Base-by-base conservation (phyloP, 73 alveolate species). In the Uronychia setigera region DNA sequence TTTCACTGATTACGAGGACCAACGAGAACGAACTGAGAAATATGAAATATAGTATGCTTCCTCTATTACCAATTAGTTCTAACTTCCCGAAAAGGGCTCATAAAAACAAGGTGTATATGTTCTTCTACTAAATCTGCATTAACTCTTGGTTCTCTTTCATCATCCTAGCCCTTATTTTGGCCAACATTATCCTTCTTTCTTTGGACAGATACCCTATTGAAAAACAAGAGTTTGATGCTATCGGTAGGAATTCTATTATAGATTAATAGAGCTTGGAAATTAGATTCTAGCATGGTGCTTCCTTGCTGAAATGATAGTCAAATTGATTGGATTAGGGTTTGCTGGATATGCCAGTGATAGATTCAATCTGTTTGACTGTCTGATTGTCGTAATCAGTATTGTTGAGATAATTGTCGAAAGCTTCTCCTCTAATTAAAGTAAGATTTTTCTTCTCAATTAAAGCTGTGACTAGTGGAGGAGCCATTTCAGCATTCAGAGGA, bases 401-500 rank as follows among this genome's bases (percentile, higher is more conserved):
- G 34, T 76, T 1, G 90, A 83, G 28, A 75, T 83, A 11, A 29
- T 76, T 19, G 29, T 75, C n/a, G n/a, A n/a, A n/a, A n/a, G n/a
- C n/a, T n/a, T n/a, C n/a, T n/a, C n/a, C n/a, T n/a, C n/a, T n/a
- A n/a, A n/a, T n/a, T n/a, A n/a, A n/a, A n/a, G n/a, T n/a, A n/a
- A n/a, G n/a, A n/a, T n/a, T n/a, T n/a, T n/a, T n/a, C 77, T 76
- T 58, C 5, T 33, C 83, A 27, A 31, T 33, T 29, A 32, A 74
- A 13, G 80, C 25, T 29, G 29, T 67, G 13, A 25, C 32, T 82
- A 30, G 35, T 26, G 28, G 78, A 27, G 91, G 91, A 28, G 86
- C 86, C 0, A 76, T 85, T 26, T 77, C 86, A 1, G 91, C 91
- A 35, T 57, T 85, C 32, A 33, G 91, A 57, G 91, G 86, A 14